A percentile compares a stretch with the other conserved stretches of the same genome.
Conservation (phyloP, 257 asterid species). For the Solanum ahanhuiri region DNA sequence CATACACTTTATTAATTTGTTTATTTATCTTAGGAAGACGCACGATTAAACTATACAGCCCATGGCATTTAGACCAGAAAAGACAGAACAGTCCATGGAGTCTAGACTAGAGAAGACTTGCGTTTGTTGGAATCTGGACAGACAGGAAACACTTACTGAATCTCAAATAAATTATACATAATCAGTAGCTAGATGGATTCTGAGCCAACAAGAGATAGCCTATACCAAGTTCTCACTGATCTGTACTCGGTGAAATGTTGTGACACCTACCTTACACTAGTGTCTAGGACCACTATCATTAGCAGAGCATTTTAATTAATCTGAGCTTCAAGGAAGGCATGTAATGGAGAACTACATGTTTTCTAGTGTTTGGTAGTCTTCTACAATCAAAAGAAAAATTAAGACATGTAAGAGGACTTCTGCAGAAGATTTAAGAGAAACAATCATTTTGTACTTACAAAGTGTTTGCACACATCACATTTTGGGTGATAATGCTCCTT, state of each 20-base stretch:
- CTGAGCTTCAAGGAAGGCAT: not conserved
- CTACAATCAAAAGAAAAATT: not conserved
- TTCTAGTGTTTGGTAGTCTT: not conserved
- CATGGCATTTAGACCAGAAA: not conserved
- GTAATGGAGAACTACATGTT: not conserved
- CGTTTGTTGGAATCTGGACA: constrained; percentile 84
- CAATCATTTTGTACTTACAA: constrained; percentile 43
- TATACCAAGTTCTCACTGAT: not conserved
- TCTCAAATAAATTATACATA: constrained; percentile 1
- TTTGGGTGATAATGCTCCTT: constrained; percentile 88
- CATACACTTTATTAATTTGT: not conserved
- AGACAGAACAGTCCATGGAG: not conserved
- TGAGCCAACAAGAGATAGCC: not conserved
- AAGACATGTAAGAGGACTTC: not conserved
- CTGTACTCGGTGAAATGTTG: not conserved
- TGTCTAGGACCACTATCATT: not conserved
- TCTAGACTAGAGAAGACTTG: not conserved
- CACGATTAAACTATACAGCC: not conserved
- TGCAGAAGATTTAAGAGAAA: not conserved
- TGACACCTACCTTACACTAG: not conserved
- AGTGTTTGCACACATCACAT: constrained; percentile 84
- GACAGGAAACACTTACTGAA: constrained; percentile 1
- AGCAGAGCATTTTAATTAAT: not conserved
- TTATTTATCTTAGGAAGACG: not conserved
- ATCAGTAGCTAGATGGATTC: not conserved